Evolutionary conservation across 257 asterid genomes (phyloP), one percentile per base, ranked within the genome.

Genomic region (Capsicum chinense): DNA sequence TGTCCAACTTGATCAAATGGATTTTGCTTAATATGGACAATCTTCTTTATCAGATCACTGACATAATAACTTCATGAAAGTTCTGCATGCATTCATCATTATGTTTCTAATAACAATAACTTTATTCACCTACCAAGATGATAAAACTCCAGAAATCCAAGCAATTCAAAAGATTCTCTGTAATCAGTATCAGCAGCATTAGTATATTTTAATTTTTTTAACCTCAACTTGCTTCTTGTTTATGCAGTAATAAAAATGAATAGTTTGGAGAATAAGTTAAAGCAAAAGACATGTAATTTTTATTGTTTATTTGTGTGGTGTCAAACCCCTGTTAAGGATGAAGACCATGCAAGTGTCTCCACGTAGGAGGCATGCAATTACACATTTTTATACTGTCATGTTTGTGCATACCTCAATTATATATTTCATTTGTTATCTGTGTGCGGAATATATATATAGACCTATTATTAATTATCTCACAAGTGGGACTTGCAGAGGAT

Each of bases 51-150:
- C 10, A 66, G 17, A 33, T 4, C 9, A 35, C 80, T 74, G 81
- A 76, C 81, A 76, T 26, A 33, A 76, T 76, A 76, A 76, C 63
- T 76, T 7, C 63, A 52, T 76, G 81, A 13, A 76, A 52, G 63
- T 76, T 52, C 64, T 52, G 5, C 59, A 76, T 76, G 5, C 59
- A 76, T 76, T 56, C 48, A 52, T 26, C 64, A 52, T 76, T 7
- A 52, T 7, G 42, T 76, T 76, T 50, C 81, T 52, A 71, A 13
- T 21, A 76, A 9, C 10, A 71, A 37, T 76, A 69, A 39, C 71
- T 71, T 71, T 71, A 71, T 71, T 70, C 79, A 71, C 79, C 79
- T 71, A 44, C 79, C 57, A 44, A 71, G 16, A 47, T 71, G 35
- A 71, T 71, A 17, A 44, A 47, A 47, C 57, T 71, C 37, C 37